Evolutionary conservation across 257 asterid species (phyloP).

Genomic region (Petunia axillaris): DNA sequence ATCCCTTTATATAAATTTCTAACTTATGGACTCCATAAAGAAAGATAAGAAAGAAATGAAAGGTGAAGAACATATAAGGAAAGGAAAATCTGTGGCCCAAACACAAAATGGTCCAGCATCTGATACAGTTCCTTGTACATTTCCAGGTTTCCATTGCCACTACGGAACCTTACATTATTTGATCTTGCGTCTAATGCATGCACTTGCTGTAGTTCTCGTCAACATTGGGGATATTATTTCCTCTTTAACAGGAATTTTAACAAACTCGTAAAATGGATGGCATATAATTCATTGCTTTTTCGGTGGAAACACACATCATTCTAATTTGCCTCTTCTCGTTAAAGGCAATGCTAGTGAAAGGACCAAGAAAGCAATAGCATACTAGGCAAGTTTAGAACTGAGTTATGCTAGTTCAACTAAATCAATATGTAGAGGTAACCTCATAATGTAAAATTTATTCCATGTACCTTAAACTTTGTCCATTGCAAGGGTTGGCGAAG

Average conservation of each 20-base stretch:
- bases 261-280: not conserved
- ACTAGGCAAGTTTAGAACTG: no score
- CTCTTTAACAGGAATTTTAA: not conserved
- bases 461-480: no score
- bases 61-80: not conserved
- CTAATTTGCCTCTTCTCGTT: not conserved
- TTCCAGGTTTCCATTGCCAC: not conserved
- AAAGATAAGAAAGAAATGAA: not conserved
- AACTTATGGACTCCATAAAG: not conserved
- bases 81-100: not conserved
- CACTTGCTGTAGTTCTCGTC: not conserved
- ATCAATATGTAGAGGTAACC: no score
- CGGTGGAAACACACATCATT: constrained; percentile 16
- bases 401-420: no score
- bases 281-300: not conserved
- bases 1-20: no score
- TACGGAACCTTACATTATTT: not conserved
- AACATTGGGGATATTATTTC: constrained; percentile 14
- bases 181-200: not conserved
- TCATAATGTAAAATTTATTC: no score
- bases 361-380: not conserved
- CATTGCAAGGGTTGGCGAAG: no score
- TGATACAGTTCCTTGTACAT: not conserved
- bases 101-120: constrained; percentile 19
- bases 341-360: not conserved